Percentiles rank a stretch among this genome's conserved stretches.
Conservation (phyloP, 208 protist species). For the Vickermania spadyakhi region DNA sequence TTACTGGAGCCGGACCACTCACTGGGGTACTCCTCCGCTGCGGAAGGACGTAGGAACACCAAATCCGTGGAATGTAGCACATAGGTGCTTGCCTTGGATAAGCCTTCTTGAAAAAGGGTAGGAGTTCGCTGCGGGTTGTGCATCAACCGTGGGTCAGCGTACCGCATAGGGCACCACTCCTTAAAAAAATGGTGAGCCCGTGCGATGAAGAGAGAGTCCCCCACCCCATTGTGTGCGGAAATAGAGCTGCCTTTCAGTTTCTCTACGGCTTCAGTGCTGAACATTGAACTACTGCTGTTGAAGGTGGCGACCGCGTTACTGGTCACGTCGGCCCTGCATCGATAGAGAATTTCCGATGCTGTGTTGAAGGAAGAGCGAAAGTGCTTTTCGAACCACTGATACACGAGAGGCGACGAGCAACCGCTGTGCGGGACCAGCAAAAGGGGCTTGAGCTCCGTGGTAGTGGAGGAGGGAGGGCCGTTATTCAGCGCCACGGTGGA, state of each 20-base stretch:
- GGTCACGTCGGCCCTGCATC: not conserved
- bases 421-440: not conserved
- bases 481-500: not conserved
- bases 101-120: not conserved
- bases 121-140: not conserved
- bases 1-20: not conserved
- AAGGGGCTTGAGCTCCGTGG: constrained; percentile 1
- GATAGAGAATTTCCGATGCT: not conserved
- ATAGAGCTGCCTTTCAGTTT: not conserved
- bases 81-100: not conserved
- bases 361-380: not conserved
- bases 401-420: not conserved
- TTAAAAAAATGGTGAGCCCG: constrained; percentile 9
- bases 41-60: not conserved
- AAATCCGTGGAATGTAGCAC: not conserved
- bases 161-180: constrained; percentile 2
- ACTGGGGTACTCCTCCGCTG: not conserved
- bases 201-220: not conserved
- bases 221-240: not conserved
- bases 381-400: not conserved
- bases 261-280: not conserved
- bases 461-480: not conserved
- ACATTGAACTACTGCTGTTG: not conserved
- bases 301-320: not conserved
- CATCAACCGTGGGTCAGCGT: not conserved